Evolutionary conservation across 2,329 filamentous ascomycete genomes (phyloP).

Genomic region (Rhinocladiella mackenziei): DNA sequence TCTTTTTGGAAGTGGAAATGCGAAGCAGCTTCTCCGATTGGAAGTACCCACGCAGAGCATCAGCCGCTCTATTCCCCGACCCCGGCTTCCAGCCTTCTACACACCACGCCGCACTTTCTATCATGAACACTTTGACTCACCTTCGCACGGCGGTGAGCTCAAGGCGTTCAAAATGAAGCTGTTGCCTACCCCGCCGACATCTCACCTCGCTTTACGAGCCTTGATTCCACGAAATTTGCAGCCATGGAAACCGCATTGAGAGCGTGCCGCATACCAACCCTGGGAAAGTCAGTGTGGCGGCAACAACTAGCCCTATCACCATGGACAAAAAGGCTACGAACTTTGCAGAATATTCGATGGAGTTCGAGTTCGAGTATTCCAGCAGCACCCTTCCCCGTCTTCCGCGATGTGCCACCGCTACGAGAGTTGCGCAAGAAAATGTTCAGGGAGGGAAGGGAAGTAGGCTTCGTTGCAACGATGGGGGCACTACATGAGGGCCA

Average conservation of each 20-base stretch:
- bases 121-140: constrained; percentile 24
- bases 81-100: constrained; percentile 8
- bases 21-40: no score
- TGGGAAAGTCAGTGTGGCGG: constrained; percentile 1
- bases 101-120: constrained; percentile 26
- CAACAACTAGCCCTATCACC: not conserved
- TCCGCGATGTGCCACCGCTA: constrained; percentile 69
- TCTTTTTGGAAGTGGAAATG: no score
- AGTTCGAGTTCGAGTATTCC: constrained; percentile 1
- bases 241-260: constrained; percentile 14
- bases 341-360: constrained; percentile 1
- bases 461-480: constrained; percentile 95
- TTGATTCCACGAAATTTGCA: not conserved
- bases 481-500: constrained; percentile 93
- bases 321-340: not conserved
- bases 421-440: constrained; percentile 67
- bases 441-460: constrained; percentile 61
- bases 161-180: constrained; percentile 21
- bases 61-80: not conserved
- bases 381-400: constrained; percentile 57
- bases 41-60: no score
- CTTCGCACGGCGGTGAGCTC: constrained; percentile 6
- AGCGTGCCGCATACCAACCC: not conserved
- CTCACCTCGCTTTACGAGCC: not conserved
- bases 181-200: not conserved